These are phyloP conservation scores for Amniculicola lignicola DNA, from an alignment of 495 filamentous ascomycete genomes.

Conservation along the genomic window DNA sequence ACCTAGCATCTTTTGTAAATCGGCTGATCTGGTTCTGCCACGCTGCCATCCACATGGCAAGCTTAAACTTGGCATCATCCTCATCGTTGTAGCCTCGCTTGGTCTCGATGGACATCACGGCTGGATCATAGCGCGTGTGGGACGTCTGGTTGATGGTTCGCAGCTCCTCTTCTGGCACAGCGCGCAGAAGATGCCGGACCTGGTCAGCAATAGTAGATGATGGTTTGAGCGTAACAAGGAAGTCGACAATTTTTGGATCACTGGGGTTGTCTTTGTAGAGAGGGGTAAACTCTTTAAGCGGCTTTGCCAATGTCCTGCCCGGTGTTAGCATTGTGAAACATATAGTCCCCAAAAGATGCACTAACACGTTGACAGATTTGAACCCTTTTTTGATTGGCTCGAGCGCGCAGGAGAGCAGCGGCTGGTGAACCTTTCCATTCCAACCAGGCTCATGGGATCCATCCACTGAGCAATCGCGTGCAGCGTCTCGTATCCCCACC, in stretches of 20 bases:
- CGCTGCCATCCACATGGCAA: constrained; percentile 7
- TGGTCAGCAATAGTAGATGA: neutral
- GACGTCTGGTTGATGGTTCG: constrained; percentile 12
- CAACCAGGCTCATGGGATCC: constrained; percentile 1
- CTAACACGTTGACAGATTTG: constrained; percentile 8
- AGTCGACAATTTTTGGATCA: constrained; percentile 14
- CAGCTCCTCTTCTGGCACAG: neutral
- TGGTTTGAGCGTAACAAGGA: neutral
- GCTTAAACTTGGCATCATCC: constrained; percentile 9
- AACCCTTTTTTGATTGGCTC: constrained; percentile 6
- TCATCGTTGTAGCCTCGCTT: constrained; percentile 11
- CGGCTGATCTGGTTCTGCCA: constrained; percentile 10
- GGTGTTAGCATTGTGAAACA: constrained; percentile 3
- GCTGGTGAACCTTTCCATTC: neutral
- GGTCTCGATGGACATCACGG: constrained; percentile 10
- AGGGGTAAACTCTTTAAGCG: constrained; percentile 4
- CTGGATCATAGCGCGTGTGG: constrained; percentile 4
- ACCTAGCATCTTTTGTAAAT: neutral
- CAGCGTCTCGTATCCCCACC: constrained; percentile 3
- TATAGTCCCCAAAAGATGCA: neutral
- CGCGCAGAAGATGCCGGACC: constrained; percentile 5
- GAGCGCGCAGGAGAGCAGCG: constrained; percentile 1
- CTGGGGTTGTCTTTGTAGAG: constrained; percentile 12
- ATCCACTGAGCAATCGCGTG: neutral
- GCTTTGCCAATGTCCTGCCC: constrained; percentile 1